Evolutionary conservation across 139 green algal species (phyloP), one percentile per base, ranked within the genome.

Genomic region (Micractinium sp.): DNA sequence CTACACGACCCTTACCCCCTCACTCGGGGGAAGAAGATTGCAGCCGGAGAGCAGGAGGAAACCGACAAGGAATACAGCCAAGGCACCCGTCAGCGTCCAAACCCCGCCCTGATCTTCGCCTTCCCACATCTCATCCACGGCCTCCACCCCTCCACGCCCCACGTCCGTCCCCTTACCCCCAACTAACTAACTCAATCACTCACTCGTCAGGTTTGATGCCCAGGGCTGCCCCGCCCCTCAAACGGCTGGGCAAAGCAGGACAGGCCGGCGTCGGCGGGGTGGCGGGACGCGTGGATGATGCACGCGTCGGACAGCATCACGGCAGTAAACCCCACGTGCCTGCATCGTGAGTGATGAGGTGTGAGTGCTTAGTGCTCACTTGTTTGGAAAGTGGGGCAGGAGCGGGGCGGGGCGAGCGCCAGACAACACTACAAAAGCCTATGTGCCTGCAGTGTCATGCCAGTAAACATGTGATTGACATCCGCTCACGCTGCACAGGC

Each of bases 231-330:
- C 1, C 89, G 79, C 77, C 94, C 94, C 38, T 94, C 93, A 90
- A 97, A 98, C 5, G 95, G 94, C 90, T 97, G 94, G 19, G 89
- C 90, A 84, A 90, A 97, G 94, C 95, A 97, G 35, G 92, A 95
- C 22, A 97, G 86, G 7, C 80, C 95, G 47, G 91, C 90, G 74
- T 97, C 95, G 87, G 97, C 85, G 19, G 94, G 94, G 90, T 97
- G 95, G 1, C 95, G 90, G 61, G 92, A 89, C 35, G 93, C 93
- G 77, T 96, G 93, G 3, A 98, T 75, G 71, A 97, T 91, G 92
- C 93, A 96, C 23, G 94, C 80, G 22, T 89, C 36, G 0, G 95
- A 94, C 80, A 97, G 89, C 88, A 96, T 88, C 82, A 97, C 90
- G n/a, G 93, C 74, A 61, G 97, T 96, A 92, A 96, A 95, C 33